Evolutionary conservation across 2,329 filamentous ascomycete species (phyloP), one percentile per base, ranked within the genome.

Genomic region (Colletotrichum costaricense): DNA sequence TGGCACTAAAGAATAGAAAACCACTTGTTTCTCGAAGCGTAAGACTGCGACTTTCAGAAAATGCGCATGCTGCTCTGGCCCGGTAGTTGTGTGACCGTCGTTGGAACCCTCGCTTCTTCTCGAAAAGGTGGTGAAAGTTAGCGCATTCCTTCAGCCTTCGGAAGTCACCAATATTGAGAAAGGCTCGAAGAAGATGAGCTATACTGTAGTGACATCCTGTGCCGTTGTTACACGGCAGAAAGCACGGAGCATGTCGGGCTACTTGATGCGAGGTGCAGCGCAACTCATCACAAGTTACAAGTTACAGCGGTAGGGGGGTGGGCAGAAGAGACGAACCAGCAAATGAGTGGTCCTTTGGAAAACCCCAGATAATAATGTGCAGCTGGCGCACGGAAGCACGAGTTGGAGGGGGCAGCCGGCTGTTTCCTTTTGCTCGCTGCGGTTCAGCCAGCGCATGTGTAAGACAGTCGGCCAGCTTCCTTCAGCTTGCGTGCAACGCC

Each of bases 161-260:
- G n/a, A 55, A 16, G 22, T 26, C 22, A 14, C 22, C 24, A 26
- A 26, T 12, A 2, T 63, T 22, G 19, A 38, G 30, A n/a, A 54
- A 42, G 46, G 16, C 9, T 11, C 49, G 22, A 24, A 22, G 55
- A 42, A n/a, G 19, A 19, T 19, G n/a, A 52, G 42, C 24, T 9
- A 56, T 65, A 4, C 46, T 70, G 46, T 30, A 38, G 70, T 73
- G 70, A 65, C 70, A 62, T 73, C 42, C 56, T 73, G 60, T 73
- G 70, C 70, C 67, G 70, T 73, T 56, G 70, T 73, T 70, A 65
- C 70, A 73, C 56, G 55, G 55, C 70, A 73, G 49, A 16, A 58
- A 65, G 70, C 49, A 73, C 70, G 70, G 67, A 65, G 70, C 67
- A 60, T 38, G 33, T 66, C 70, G 67, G 70, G 55, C 35, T 70